A percentile compares a stretch with the other conserved stretches of the same genome.
Conservation (phyloP, 495 filamentous ascomycete genomes). For the Penicillium longicatenatum region DNA sequence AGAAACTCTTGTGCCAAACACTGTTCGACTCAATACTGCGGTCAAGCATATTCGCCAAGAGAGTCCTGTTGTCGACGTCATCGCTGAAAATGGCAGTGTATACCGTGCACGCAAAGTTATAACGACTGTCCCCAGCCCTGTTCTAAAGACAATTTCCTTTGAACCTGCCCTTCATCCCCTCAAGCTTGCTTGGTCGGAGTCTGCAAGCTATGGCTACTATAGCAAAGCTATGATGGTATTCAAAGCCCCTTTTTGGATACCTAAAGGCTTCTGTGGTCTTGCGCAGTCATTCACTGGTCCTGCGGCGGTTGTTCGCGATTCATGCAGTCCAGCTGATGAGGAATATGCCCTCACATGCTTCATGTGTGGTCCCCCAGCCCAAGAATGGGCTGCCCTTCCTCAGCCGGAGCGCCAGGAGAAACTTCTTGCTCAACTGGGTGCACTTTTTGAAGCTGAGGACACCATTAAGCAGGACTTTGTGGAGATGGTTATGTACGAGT, state of each 20-base stretch:
- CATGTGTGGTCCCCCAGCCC: slow-evolving; percentile 34
- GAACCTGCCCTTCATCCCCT: slow-evolving; percentile 24
- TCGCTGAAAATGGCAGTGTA: slow-evolving; percentile 2
- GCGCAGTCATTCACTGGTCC: slow-evolving; percentile 37
- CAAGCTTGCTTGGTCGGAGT: slow-evolving; percentile 17
- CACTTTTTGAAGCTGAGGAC: not conserved
- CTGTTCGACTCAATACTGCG: slow-evolving; percentile 11
- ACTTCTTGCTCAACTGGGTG: slow-evolving; percentile 14
- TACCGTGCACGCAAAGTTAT: slow-evolving; percentile 36
- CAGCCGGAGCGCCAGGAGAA: slow-evolving; percentile 12
- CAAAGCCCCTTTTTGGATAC: slow-evolving; percentile 44
- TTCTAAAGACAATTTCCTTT: slow-evolving; percentile 39
- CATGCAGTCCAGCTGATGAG: slow-evolving; percentile 28
- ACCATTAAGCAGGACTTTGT: slow-evolving; percentile 11
- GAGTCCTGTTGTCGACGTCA: not conserved
- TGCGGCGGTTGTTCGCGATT: slow-evolving; percentile 42
- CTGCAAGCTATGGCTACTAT: slow-evolving; percentile 34
- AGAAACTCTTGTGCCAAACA: slow-evolving; percentile 9
- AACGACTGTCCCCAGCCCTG: slow-evolving; percentile 34
- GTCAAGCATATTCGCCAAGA: slow-evolving; percentile 20
- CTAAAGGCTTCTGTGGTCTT: slow-evolving; percentile 35
- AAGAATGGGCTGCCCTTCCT: slow-evolving; percentile 30
- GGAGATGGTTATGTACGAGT: slow-evolving; percentile 27
- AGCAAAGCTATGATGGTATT: slow-evolving; percentile 42
- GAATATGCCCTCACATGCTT: slow-evolving; percentile 48